Evolutionary conservation across 2,329 filamentous ascomycete species (phyloP).

Genomic region (Aschersonia sp.): DNA sequence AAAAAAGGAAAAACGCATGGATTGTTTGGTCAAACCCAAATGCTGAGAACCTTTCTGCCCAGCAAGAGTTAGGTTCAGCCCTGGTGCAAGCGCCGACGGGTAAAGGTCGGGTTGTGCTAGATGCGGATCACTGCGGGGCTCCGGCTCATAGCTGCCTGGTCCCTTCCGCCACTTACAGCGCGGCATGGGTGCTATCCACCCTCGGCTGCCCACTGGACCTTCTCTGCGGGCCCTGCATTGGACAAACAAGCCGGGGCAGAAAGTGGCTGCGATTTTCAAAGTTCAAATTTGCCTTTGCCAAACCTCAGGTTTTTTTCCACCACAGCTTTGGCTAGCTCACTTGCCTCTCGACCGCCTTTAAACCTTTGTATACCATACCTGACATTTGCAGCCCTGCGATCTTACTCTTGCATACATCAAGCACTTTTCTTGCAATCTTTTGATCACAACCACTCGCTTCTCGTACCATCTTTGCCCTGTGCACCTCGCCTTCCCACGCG

Average conservation of each 20-base stretch:
- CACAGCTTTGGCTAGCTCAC: slow-evolving; percentile 5
- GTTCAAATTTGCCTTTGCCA: slow-evolving; percentile 17
- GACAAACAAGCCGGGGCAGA: neutral
- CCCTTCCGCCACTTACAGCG: slow-evolving; percentile 3
- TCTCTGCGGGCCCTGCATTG: slow-evolving; percentile 1
- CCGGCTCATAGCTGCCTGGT: neutral
- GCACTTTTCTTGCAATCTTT: slow-evolving; percentile 1
- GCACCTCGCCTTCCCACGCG: neutral
- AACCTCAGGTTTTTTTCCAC: slow-evolving; percentile 17
- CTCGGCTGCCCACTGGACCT: neutral
- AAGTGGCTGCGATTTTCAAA: slow-evolving; percentile 5
- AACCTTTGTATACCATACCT: slow-evolving; percentile 5
- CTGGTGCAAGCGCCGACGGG: slow-evolving; percentile 12
- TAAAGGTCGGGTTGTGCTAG: slow-evolving; percentile 13
- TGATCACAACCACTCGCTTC: slow-evolving; percentile 1
- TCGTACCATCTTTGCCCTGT: neutral
- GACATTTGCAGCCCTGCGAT: slow-evolving; percentile 2
- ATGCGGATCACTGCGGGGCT: slow-evolving; percentile 8
- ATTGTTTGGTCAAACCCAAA: no score
- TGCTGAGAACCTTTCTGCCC: no score
- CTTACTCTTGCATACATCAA: slow-evolving; percentile 2
- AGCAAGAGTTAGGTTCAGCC: slow-evolving; percentile 11
- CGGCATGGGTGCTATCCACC: slow-evolving; percentile 1
- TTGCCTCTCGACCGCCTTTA: slow-evolving; percentile 2
- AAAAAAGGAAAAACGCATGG: no score